Conservation (phyloP, 163 green algal genomes). For the Volvox carteri region DNA sequence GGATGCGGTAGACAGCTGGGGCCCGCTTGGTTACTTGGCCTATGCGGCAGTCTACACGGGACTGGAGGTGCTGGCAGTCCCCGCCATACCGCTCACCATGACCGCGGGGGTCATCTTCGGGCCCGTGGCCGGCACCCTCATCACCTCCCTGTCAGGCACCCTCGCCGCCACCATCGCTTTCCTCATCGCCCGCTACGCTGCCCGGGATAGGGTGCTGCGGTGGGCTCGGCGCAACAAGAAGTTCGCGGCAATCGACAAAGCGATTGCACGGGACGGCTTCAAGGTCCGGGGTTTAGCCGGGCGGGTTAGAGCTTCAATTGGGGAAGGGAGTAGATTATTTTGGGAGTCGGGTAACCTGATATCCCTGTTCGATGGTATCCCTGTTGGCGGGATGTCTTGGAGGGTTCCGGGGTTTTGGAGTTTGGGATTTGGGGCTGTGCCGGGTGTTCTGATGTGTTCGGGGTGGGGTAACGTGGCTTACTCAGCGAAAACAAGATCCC, state of each 20-base stretch:
- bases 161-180: slow-evolving; percentile 90
- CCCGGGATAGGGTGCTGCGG: slow-evolving; percentile 77
- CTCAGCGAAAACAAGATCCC: no score
- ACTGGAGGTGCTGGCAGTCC: slow-evolving; percentile 91
- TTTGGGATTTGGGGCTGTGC: no score
- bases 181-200: slow-evolving; percentile 92
- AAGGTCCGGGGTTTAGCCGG: no score
- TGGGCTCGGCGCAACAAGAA: slow-evolving; percentile 79
- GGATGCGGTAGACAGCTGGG: slow-evolving; percentile 83
- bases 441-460: no score
- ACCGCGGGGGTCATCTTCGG: slow-evolving; percentile 94
- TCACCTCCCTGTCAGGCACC: slow-evolving; percentile 86
- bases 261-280: slow-evolving; percentile 90
- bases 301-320: no score
- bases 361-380: no score
- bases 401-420: no score
- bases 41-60: slow-evolving; percentile 85
- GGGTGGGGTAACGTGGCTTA: no score
- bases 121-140: slow-evolving; percentile 76
- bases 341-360: no score
- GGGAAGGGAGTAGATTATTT: no score
- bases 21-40: slow-evolving; percentile 80
- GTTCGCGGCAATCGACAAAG: slow-evolving; percentile 92
- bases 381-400: no score
- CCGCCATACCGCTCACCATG: slow-evolving; percentile 97